A percentile compares a stretch with the other conserved stretches of the same genome.
Conservation (phyloP, 306 rosid genomes). For the Gillenia trifoliata region DNA sequence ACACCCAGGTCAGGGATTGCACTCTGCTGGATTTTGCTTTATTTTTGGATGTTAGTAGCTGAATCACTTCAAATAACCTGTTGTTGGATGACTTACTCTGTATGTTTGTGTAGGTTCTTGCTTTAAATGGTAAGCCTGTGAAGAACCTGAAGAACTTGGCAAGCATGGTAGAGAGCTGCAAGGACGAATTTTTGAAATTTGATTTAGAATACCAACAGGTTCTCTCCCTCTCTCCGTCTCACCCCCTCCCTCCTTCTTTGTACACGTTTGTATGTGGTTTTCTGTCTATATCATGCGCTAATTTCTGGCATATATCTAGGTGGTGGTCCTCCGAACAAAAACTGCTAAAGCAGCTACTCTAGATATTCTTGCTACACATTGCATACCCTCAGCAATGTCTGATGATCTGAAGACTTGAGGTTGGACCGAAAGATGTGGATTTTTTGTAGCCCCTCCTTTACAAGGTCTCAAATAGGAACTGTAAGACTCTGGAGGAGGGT, state of each 20-base stretch:
- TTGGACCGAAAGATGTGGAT: constrained; percentile 6
- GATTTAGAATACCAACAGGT: constrained; percentile 93
- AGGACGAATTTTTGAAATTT: constrained; percentile 75
- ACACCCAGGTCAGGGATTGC: constrained; percentile 65
- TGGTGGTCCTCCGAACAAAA: constrained; percentile 65
- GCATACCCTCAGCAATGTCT: constrained; percentile 87
- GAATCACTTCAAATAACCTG: not conserved
- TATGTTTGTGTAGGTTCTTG: constrained; percentile 54
- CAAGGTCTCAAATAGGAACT: constrained; percentile 14
- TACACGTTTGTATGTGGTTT: not conserved
- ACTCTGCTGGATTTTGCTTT: not conserved
- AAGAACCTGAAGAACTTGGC: constrained; percentile 87
- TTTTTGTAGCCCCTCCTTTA: not conserved
- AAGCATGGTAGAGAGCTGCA: constrained; percentile 73
- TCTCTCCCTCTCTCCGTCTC: constrained; percentile 4
- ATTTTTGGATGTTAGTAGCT: not conserved
- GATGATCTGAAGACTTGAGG: constrained; percentile 75
- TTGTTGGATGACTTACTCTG: not conserved
- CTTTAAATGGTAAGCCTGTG: constrained; percentile 83
- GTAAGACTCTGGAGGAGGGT: constrained; percentile 23
- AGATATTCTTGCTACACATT: constrained; percentile 81
- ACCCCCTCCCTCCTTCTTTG: not conserved
- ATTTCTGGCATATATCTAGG: constrained; percentile 39
- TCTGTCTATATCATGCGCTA: not conserved
- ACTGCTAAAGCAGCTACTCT: constrained; percentile 79